A percentile compares a stretch with the other conserved stretches of the same genome.
Conservation (phyloP, 2,329 filamentous ascomycete species). For the Massarina eburnea region DNA sequence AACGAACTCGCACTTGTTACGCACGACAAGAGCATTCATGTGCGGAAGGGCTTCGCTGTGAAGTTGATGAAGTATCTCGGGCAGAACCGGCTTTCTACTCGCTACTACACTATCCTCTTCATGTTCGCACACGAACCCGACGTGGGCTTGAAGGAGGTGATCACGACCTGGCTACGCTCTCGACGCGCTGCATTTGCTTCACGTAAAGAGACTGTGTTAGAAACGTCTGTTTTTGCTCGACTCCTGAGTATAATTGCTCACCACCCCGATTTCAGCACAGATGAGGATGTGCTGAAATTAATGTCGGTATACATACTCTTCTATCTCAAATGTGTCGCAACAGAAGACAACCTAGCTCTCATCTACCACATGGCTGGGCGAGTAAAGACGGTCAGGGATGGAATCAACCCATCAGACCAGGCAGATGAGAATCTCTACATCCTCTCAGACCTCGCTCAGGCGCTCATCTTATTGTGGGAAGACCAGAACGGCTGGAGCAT, state of each 20-base stretch:
- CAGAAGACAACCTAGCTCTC: conserved; percentile 81
- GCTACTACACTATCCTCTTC: conserved; percentile 90
- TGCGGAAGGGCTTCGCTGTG: conserved; percentile 77
- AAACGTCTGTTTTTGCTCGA: conserved; percentile 72
- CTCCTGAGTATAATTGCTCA: conserved; percentile 87
- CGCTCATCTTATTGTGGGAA: conserved; percentile 80
- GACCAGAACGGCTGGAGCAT: conserved; percentile 84
- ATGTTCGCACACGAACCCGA: conserved; percentile 88
- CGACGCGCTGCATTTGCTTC: conserved; percentile 67
- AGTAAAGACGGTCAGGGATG: conserved; percentile 86
- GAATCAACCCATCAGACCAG: conserved; percentile 59
- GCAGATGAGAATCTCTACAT: conserved; percentile 76
- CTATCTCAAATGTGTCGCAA: conserved; percentile 80
- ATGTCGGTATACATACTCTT: conserved; percentile 88
- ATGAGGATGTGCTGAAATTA: conserved; percentile 69
- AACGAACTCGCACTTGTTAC: conserved; percentile 78
- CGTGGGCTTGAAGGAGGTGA: conserved; percentile 68
- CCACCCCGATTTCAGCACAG: conserved; percentile 78
- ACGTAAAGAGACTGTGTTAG: conserved; percentile 64
- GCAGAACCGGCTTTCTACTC: conserved; percentile 65
- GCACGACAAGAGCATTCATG: conserved; percentile 73
- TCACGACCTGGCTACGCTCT: conserved; percentile 87
- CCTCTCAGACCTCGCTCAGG: conserved; percentile 82
- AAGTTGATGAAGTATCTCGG: conserved; percentile 91
- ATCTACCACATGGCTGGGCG: conserved; percentile 92